Evolutionary conservation across 2,329 filamentous ascomycete species (phyloP).

Genomic region (Cylindrodendrum hubeiense): DNA sequence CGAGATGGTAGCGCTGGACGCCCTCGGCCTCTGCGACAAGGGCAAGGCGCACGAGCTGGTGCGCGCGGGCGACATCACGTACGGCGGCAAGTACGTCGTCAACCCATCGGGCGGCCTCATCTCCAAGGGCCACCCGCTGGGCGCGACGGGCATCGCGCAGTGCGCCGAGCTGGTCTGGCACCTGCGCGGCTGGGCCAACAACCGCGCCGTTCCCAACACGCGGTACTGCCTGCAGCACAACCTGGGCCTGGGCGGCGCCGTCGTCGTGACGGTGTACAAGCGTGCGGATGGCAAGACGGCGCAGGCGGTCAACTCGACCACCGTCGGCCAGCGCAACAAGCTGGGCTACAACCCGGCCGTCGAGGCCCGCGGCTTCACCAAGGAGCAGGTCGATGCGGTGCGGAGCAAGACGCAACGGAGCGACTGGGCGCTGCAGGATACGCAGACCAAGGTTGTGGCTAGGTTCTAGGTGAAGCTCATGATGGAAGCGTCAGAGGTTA

Average conservation of each 20-base stretch:
- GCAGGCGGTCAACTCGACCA: constrained; percentile 68
- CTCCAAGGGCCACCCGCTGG: constrained; percentile 94
- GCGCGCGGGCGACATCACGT: constrained; percentile 88
- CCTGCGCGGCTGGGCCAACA: constrained; percentile 94
- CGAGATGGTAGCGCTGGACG: constrained; percentile 91
- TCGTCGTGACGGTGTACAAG: constrained; percentile 90
- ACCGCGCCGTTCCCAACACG: constrained; percentile 78
- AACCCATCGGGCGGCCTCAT: constrained; percentile 97
- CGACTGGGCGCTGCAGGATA: constrained; percentile 83
- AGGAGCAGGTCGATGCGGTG: constrained; percentile 77
- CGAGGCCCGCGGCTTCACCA: constrained; percentile 89
- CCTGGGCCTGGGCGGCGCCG: constrained; percentile 89
- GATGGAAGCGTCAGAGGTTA: neutral
- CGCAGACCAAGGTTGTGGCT: constrained; percentile 55
- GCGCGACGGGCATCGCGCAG: constrained; percentile 94
- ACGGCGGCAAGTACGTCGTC: constrained; percentile 85
- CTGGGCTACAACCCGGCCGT: constrained; percentile 94
- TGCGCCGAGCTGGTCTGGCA: constrained; percentile 97
- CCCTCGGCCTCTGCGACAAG: constrained; percentile 80
- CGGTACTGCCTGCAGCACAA: constrained; percentile 89
- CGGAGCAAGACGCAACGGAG: constrained; percentile 75
- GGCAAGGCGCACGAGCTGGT: constrained; percentile 96
- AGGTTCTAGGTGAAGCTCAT: constrained; percentile 44
- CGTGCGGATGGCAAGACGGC: constrained; percentile 81
- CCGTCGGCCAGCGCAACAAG: constrained; percentile 74